Base-by-base conservation (phyloP, 805 yeast species). In the Myxozyma neotropica region DNA sequence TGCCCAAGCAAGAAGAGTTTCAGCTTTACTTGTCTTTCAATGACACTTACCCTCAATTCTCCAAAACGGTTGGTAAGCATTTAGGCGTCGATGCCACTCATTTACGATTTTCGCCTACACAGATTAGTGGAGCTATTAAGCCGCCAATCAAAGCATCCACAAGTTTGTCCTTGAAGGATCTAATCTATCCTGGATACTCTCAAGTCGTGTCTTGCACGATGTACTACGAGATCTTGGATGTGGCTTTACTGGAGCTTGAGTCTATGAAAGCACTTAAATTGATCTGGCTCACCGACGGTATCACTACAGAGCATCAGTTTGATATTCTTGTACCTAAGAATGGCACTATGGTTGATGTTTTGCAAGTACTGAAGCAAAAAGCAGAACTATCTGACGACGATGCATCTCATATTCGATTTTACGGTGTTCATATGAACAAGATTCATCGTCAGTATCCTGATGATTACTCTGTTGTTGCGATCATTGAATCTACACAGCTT, bases 161-260 rank as follows among this genome's bases (percentile, higher is more conserved):
- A 13, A 75, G 75, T 53, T 68, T 71, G 31, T 71, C 76, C 5
- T 77, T 84, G 3, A 68, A 77, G 1, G 67, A 68, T 49, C 52
- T 72, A 24, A 45, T 73, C 4, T 38, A 38, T 19, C 45, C 56
- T 3, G 59, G 38, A 4, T 59, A 61, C 48, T 15, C 51, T 3
- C 64, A 60, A 44, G 39, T 55, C 1, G 13, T 24, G 12, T 50
- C 61, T 13, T 12, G 33, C 19, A 43, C 40, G 21, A 81, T 93
- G 58, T 86, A 85, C 65, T 93, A 88, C 71, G 97, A 93, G 69
- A 74, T 87, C 0, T 78, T 94, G 68, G 87, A 84, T 47, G 84
- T 91, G 45, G 83, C 92, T 1, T 75, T 93, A 55, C 80, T 77
- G 36, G 95, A 90, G 63, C 81, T 87, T 68, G 99, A 94, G 72